Evolutionary conservation across 192 early-diverging fungal genomes (phyloP).

Genomic region (Geranomyces variabilis): DNA sequence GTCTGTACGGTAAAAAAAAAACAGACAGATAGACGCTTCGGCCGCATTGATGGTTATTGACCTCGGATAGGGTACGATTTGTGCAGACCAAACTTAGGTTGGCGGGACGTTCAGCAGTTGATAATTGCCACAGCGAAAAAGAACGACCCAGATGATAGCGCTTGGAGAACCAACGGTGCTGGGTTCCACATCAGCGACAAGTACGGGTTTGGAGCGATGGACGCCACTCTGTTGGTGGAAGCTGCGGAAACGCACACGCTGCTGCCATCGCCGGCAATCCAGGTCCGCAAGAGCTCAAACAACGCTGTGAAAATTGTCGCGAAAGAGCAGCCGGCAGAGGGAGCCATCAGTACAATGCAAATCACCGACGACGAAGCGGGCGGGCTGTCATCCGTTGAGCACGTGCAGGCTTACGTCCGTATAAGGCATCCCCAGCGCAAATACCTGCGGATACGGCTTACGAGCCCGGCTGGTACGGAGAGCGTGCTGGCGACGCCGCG

Average conservation of each 20-base stretch:
- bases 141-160: conserved; percentile 65
- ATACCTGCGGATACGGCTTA: conserved; percentile 44
- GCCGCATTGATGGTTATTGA: neutral
- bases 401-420: conserved; percentile 80
- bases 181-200: conserved; percentile 86
- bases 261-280: conserved; percentile 65
- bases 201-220: conserved; percentile 90
- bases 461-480: conserved; percentile 42
- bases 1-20: conserved; percentile 48
- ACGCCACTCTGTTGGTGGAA: conserved; percentile 81
- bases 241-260: conserved; percentile 64
- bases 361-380: conserved; percentile 47
- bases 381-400: conserved; percentile 70
- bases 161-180: conserved; percentile 73
- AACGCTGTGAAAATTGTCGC: conserved; percentile 54
- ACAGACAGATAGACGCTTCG: neutral
- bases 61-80: too few species aligned
- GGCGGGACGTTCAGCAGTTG: conserved; percentile 93
- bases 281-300: conserved; percentile 42
- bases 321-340: neutral
- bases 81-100: conserved; percentile 81
- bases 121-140: conserved; percentile 75
- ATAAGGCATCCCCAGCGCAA: conserved; percentile 65
- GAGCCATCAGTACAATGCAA: conserved; percentile 33
- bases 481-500: conserved; percentile 53